Evolutionary conservation across 805 yeast genomes (phyloP).

Genomic region (Lipomyces mesembrius): DNA sequence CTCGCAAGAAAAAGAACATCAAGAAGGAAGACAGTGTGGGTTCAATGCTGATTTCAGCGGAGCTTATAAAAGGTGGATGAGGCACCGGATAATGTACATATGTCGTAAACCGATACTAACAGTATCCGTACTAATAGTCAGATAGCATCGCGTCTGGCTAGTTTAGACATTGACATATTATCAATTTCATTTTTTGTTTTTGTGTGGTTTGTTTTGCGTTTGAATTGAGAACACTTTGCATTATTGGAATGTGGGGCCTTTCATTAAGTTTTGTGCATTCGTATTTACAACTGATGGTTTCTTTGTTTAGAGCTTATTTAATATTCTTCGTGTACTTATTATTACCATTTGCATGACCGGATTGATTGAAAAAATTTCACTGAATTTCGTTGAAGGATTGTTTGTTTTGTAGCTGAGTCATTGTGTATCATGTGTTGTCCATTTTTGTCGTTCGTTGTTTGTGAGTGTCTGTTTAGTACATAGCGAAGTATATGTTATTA

Average conservation of each 20-base stretch:
- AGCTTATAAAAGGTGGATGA: constrained; percentile 24
- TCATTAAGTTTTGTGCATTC: constrained; percentile 4
- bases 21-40: constrained; percentile 15
- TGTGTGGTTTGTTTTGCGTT: not conserved
- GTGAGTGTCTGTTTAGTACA: not conserved
- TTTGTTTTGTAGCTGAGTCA: not conserved
- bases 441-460: constrained; percentile 5
- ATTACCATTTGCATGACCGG: not conserved
- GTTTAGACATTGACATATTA: not conserved
- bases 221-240: constrained; percentile 1
- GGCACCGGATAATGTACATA: not conserved
- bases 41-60: constrained; percentile 1
- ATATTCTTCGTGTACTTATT: not conserved
- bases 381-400: not conserved
- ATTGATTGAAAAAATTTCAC: not conserved
- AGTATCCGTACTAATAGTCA: not conserved
- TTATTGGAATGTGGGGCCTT: constrained; percentile 5
- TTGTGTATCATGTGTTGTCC: constrained; percentile 4
- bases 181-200: constrained; percentile 4
- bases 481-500: not conserved
- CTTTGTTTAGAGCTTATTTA: not conserved
- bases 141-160: not conserved
- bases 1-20: constrained; percentile 20
- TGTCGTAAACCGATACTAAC: not conserved
- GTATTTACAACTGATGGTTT: constrained; percentile 7